These are phyloP conservation scores for thale cress (Arabidopsis thaliana) DNA, from an alignment of 345 rosid genomes.

Conservation along the genomic window DNA sequence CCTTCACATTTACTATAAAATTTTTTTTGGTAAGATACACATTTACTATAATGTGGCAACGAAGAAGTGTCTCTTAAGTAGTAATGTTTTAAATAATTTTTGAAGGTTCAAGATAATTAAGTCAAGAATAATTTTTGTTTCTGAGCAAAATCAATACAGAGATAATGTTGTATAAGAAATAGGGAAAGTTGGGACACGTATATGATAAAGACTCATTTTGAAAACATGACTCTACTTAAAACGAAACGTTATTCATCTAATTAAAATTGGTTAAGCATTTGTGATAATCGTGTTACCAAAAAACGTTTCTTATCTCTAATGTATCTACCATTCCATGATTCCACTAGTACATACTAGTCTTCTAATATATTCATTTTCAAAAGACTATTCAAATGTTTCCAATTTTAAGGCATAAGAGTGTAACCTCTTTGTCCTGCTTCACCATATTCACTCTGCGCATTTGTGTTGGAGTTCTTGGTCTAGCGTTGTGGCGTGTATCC, in stretches of 20 bases:
- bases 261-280: background rate
- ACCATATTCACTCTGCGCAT: slow-evolving; percentile 12
- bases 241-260: background rate
- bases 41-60: too few species aligned
- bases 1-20: too few species aligned
- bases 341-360: background rate
- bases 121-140: background rate
- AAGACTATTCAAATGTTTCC: slow-evolving; percentile 1
- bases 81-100: too few species aligned
- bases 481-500: slow-evolving; percentile 7
- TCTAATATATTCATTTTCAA: slow-evolving; percentile 3
- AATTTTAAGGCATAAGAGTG: background rate
- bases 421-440: slow-evolving; percentile 11
- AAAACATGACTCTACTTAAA: background rate
- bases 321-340: slow-evolving; percentile 5
- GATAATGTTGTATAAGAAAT: background rate
- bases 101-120: background rate
- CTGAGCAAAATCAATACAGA: background rate
- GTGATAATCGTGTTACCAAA: background rate
- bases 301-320: background rate
- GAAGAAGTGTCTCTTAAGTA: too few species aligned
- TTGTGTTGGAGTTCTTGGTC: slow-evolving; percentile 10
- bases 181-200: background rate
- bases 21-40: too few species aligned
- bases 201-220: background rate